A percentile compares a stretch with the other conserved stretches of the same genome.
phyloP scores from a whole-genome alignment of 225 moss, liverwort and hornwort species.

The Pseudisothecium myosuroides region DNA sequence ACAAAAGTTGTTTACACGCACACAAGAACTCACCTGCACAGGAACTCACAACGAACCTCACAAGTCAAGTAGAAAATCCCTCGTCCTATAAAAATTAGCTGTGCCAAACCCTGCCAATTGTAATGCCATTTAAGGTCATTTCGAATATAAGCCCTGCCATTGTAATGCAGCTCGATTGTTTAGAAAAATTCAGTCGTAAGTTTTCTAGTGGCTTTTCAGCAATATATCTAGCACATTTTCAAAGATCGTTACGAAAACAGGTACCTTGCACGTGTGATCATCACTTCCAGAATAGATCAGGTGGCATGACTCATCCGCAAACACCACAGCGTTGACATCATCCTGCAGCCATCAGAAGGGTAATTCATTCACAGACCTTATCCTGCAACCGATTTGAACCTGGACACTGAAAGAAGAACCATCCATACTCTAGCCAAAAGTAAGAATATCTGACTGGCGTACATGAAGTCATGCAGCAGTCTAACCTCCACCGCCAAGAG shows the following conservation, averaged over 20 bases:
- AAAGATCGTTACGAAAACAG: background rate
- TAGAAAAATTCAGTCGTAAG: background rate
- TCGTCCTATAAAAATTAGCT: background rate
- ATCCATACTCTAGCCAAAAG: background rate
- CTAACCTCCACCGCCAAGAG: background rate
- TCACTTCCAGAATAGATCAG: conserved; percentile 91
- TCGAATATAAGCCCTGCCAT: background rate
- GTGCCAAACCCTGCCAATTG: background rate
- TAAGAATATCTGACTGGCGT: background rate
- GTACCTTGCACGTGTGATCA: conserved; percentile 76
- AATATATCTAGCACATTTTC: background rate
- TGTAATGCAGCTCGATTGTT: background rate
- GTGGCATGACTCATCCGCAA: conserved; percentile 76
- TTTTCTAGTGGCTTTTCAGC: background rate
- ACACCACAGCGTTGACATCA: conserved; percentile 88
- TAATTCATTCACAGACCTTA: background rate
- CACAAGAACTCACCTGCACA: background rate
- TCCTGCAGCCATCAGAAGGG: conserved; percentile 32
- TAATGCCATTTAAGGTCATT: background rate
- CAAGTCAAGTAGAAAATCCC: background rate
- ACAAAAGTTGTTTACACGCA: background rate
- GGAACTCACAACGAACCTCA: background rate
- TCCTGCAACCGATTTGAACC: background rate
- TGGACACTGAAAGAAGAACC: background rate
- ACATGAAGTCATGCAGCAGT: background rate